Evolutionary conservation across 192 early-diverging fungal species (phyloP).

Genomic region (Obelidium mucronatum): DNA sequence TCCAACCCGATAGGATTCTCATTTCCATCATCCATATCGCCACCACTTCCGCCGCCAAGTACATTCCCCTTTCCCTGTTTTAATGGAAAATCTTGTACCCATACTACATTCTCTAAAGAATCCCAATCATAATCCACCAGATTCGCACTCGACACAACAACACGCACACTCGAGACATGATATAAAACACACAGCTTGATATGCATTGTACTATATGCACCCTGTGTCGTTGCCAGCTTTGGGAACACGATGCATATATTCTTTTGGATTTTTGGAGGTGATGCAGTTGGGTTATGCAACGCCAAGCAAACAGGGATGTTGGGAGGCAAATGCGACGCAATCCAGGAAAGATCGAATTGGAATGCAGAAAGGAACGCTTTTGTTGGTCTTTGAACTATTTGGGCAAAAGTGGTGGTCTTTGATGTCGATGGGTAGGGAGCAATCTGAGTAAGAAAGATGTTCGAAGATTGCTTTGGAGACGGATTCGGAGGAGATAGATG

Average conservation of each 20-base stretch:
- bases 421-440: not conserved
- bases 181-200: slow-evolving; percentile 42
- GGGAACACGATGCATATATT: slow-evolving; percentile 29
- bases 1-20: not conserved
- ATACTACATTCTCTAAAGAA: slow-evolving; percentile 41
- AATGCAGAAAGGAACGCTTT: slow-evolving; percentile 22
- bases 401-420: not conserved
- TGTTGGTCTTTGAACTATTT: not conserved
- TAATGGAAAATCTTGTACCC: slow-evolving; percentile 25
- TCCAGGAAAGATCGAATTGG: slow-evolving; percentile 30
- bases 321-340: slow-evolving; percentile 3
- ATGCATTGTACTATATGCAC: slow-evolving; percentile 29
- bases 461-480: not conserved
- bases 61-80: not conserved
- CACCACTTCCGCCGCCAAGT: not conserved
- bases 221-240: not conserved
- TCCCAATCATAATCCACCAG: slow-evolving; percentile 50
- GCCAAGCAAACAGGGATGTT: slow-evolving; percentile 30
- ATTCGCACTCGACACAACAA: slow-evolving; percentile 45
- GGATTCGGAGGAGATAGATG: not conserved
- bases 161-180: slow-evolving; percentile 31
- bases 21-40: not conserved
- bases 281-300: slow-evolving; percentile 2
- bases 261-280: slow-evolving; percentile 15
- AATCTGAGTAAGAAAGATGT: not conserved